phyloP scores from a whole-genome alignment of 2,329 filamentous ascomycete genomes.

The Aureobasidium vineae region DNA sequence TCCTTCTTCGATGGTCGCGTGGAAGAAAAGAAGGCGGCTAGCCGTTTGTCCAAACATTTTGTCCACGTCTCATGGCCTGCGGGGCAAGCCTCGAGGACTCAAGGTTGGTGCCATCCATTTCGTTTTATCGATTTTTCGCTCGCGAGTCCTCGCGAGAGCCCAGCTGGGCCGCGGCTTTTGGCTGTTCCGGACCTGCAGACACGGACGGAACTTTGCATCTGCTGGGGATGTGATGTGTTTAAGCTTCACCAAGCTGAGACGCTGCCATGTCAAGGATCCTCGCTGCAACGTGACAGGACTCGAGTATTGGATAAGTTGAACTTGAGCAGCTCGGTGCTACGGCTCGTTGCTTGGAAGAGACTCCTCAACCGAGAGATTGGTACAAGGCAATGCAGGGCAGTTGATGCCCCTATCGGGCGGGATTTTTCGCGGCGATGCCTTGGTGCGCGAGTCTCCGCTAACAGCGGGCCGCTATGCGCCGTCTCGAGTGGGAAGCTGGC shows the following conservation, averaged over 20 bases:
- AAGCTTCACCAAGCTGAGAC: constrained; percentile 12
- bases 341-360: not conserved
- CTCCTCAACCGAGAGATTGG: constrained; percentile 2
- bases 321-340: constrained; percentile 3
- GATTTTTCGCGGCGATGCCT: not conserved
- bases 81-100: constrained; percentile 11
- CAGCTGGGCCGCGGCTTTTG: constrained; percentile 18
- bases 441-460: not conserved
- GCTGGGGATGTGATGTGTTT: not conserved
- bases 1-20: constrained; percentile 8
- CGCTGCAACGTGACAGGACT: not conserved
- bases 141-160: not conserved
- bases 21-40: not conserved
- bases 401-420: constrained; percentile 19
- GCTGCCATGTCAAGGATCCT: not conserved
- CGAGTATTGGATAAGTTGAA: constrained; percentile 1
- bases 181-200: constrained; percentile 14
- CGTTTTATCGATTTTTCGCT: constrained; percentile 14
- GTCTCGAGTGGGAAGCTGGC: not conserved
- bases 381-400: constrained; percentile 23
- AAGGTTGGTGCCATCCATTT: constrained; percentile 2
- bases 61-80: constrained; percentile 1
- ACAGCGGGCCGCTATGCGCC: constrained; percentile 15
- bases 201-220: not conserved
- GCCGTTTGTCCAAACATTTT: constrained; percentile 7